A percentile compares a stretch with the other conserved stretches of the same genome.
Evolutionary conservation across 75 land plant genomes (phyloP).

Genomic region (Larix kaempferi): DNA sequence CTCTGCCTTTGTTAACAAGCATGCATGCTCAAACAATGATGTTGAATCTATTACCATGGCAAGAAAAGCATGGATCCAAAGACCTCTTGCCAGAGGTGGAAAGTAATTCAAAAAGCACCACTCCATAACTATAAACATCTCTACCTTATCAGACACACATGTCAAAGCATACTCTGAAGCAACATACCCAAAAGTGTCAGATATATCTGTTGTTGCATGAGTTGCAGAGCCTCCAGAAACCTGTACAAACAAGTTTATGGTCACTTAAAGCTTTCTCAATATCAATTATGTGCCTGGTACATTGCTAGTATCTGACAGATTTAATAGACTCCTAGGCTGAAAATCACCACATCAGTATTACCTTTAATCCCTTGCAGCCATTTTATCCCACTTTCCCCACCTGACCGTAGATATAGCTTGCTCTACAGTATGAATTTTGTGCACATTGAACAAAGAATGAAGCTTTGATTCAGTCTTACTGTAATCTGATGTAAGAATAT

Average conservation of each 20-base stretch:
- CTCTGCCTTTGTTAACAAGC: conserved; percentile 33
- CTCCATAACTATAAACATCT: conserved; percentile 76
- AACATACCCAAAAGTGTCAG: conserved; percentile 79
- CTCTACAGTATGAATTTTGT: too few species aligned
- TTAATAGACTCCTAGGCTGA: too few species aligned
- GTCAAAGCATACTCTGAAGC: conserved; percentile 80
- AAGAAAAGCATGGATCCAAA: conserved; percentile 60
- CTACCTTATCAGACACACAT: conserved; percentile 69
- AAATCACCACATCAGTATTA: too few species aligned
- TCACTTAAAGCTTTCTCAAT: too few species aligned
- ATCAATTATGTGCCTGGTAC: too few species aligned
- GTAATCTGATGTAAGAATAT: too few species aligned
- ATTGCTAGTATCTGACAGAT: too few species aligned
- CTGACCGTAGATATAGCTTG: too few species aligned
- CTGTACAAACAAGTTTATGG: conserved; percentile 6
- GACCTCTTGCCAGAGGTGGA: conserved; percentile 55
- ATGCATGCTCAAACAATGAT: conserved; percentile 62
- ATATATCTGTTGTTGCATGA: conserved; percentile 79
- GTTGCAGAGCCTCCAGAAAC: conserved; percentile 73
- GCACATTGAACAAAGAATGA: too few species aligned
- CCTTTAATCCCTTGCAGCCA: too few species aligned
- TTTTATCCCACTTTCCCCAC: too few species aligned
- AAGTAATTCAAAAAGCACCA: conserved; percentile 68
- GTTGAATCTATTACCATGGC: conserved; percentile 61
- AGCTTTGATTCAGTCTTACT: too few species aligned